Conservation (phyloP, 2,329 filamentous ascomycete species). For the Chaetothyriales sp. region DNA sequence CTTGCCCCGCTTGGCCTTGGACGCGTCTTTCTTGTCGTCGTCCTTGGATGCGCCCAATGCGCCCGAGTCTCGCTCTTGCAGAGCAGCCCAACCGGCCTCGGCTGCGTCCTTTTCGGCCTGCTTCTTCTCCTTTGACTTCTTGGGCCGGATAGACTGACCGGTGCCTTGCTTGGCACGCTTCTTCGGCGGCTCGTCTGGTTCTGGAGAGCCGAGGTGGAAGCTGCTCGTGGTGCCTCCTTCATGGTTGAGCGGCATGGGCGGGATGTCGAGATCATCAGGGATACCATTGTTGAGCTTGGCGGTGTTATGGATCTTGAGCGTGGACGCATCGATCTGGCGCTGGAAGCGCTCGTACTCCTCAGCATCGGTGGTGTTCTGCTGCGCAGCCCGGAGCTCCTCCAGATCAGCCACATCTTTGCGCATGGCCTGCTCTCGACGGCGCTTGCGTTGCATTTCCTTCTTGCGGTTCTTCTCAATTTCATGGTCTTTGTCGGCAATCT, state of each 20-base stretch:
- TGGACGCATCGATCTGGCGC: constrained; percentile 73
- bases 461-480: constrained; percentile 96
- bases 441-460: constrained; percentile 98
- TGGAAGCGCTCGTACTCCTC: constrained; percentile 66
- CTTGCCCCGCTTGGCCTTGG: constrained; percentile 28
- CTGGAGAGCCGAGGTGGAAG: constrained; percentile 53
- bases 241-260: constrained; percentile 60
- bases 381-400: constrained; percentile 60
- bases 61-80: constrained; percentile 30
- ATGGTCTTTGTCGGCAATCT: constrained; percentile 79
- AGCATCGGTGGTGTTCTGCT: constrained; percentile 65
- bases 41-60: constrained; percentile 42
- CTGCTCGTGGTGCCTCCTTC: constrained; percentile 76
- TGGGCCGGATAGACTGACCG: constrained; percentile 45
- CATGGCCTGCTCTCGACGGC: constrained; percentile 83
- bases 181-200: constrained; percentile 33
- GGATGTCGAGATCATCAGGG: constrained; percentile 55
- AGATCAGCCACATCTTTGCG: constrained; percentile 79
- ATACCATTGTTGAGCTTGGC: constrained; percentile 75
- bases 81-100: constrained; percentile 69
- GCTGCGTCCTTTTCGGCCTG: constrained; percentile 59
- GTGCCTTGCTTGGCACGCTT: constrained; percentile 39
- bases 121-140: constrained; percentile 71
- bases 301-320: constrained; percentile 84
- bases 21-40: constrained; percentile 32